Conservation (phyloP, 2,329 filamentous ascomycete species). For the Akanthomyces uredinophilus region DNA sequence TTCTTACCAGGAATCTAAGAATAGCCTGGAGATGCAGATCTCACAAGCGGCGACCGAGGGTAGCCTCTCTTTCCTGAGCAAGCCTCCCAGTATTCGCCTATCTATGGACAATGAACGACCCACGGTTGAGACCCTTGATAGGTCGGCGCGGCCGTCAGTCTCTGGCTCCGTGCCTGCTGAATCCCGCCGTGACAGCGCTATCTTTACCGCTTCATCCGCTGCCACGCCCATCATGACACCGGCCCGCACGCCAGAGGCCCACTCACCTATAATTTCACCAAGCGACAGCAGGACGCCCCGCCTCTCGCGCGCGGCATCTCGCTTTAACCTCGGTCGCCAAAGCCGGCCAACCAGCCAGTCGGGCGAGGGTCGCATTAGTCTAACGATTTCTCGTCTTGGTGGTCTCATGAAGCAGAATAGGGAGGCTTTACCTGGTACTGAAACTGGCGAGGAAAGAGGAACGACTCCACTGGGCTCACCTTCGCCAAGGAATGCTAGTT, state of each 20-base stretch:
- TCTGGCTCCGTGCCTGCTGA: conserved; percentile 28
- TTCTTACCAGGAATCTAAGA: conserved; percentile 51
- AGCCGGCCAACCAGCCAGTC: conserved; percentile 55
- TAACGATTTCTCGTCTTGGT: conserved; percentile 52
- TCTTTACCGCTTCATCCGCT: conserved; percentile 41
- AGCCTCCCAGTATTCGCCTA: conserved; percentile 48
- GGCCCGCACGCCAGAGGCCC: conserved; percentile 31
- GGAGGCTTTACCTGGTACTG: conserved; percentile 32
- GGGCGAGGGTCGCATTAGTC: conserved; percentile 53
- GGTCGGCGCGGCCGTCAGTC: conserved; percentile 35
- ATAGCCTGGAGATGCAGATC: conserved; percentile 33
- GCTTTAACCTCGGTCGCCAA: conserved; percentile 43
- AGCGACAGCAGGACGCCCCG: conserved; percentile 51
- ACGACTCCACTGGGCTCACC: conserved; percentile 19
- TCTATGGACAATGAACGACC: conserved; percentile 50
- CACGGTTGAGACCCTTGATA: conserved; percentile 43
- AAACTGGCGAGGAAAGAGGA: conserved; percentile 2
- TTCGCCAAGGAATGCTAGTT: conserved; percentile 20
- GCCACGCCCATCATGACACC: conserved; percentile 33
- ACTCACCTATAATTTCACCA: conserved; percentile 37
- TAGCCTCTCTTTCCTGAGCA: conserved; percentile 23
- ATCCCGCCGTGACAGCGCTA: conserved; percentile 48
- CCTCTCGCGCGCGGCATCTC: conserved; percentile 53
- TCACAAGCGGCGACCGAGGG: conserved; percentile 15
- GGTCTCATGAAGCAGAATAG: conserved; percentile 47